Percentiles rank a stretch among this genome's conserved stretches.
phyloP scores from a whole-genome alignment of 2,329 filamentous ascomycete genomes.

The Hypoxylon sp. region DNA sequence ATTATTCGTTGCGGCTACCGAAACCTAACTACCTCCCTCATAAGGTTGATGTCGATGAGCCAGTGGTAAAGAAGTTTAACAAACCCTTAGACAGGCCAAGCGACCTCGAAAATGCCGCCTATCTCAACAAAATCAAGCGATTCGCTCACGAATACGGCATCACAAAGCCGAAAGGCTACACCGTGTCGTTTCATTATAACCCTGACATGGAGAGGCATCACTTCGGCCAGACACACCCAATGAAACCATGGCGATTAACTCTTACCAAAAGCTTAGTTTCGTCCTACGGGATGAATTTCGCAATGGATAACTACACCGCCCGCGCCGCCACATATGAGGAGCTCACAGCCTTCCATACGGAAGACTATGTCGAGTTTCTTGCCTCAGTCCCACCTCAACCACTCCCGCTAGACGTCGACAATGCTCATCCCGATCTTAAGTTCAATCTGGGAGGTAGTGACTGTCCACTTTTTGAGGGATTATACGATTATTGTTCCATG shows the following conservation, averaged over 20 bases:
- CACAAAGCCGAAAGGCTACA: slow-evolving; percentile 85
- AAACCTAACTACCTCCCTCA: slow-evolving; percentile 74
- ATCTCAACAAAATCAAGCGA: slow-evolving; percentile 70
- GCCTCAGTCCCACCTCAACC: slow-evolving; percentile 77
- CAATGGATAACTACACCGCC: slow-evolving; percentile 94
- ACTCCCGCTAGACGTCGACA: slow-evolving; percentile 75
- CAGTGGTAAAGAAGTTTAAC: slow-evolving; percentile 67
- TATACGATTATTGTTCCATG: slow-evolving; percentile 95
- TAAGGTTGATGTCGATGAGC: slow-evolving; percentile 64
- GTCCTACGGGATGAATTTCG: slow-evolving; percentile 94
- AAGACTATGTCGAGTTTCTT: slow-evolving; percentile 92
- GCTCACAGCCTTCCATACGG: slow-evolving; percentile 86
- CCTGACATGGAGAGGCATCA: slow-evolving; percentile 96
- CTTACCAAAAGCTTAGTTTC: slow-evolving; percentile 95
- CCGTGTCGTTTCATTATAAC: slow-evolving; percentile 95
- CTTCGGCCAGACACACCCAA: slow-evolving; percentile 96
- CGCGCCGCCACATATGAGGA: slow-evolving; percentile 89
- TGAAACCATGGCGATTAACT: slow-evolving; percentile 98
- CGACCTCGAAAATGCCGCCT: slow-evolving; percentile 70
- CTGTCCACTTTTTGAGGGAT: slow-evolving; percentile 95
- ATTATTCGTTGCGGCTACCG: slow-evolving; percentile 67
- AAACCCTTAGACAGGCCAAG: slow-evolving; percentile 65
- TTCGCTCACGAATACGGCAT: slow-evolving; percentile 76
- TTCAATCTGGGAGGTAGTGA: slow-evolving; percentile 94
- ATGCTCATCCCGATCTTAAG: slow-evolving; percentile 73